Conservation (phyloP, 2,329 filamentous ascomycete species). For the Colletotrichum acutatum region DNA sequence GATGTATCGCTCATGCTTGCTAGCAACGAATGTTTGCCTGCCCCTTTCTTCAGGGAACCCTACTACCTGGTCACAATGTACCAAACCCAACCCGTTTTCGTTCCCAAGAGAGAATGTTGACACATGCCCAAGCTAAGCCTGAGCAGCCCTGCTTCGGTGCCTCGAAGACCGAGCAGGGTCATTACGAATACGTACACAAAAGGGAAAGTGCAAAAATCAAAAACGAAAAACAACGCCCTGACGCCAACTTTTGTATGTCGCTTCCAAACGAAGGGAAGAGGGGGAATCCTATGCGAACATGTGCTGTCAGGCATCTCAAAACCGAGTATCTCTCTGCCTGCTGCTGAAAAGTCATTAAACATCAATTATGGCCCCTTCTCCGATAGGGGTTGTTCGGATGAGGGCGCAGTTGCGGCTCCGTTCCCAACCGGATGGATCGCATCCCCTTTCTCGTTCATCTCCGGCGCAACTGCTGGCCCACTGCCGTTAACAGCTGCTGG, state of each 20-base stretch:
- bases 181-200: constrained; percentile 9
- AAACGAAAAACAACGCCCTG: constrained; percentile 9
- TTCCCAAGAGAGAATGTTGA: neutral
- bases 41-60: neutral
- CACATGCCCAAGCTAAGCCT: neutral
- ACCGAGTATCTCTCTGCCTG: neutral
- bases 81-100: neutral
- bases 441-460: constrained; percentile 21
- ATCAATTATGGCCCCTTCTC: constrained; percentile 20
- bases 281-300: constrained; percentile 12
- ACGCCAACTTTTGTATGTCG: constrained; percentile 30
- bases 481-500: constrained; percentile 31
- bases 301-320: constrained; percentile 8
- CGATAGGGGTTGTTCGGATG: constrained; percentile 14
- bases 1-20: neutral
- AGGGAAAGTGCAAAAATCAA: neutral
- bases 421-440: constrained; percentile 7
- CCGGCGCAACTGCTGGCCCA: neutral
- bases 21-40: neutral
- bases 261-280: constrained; percentile 27
- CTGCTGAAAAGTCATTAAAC: constrained; percentile 12
- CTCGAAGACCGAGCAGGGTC: neutral
- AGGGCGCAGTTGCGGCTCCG: constrained; percentile 2
- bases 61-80: neutral
- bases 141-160: neutral